Base-by-base conservation (phyloP, 768 basidiomycete genomes). In the Agaricus subrufescens region DNA sequence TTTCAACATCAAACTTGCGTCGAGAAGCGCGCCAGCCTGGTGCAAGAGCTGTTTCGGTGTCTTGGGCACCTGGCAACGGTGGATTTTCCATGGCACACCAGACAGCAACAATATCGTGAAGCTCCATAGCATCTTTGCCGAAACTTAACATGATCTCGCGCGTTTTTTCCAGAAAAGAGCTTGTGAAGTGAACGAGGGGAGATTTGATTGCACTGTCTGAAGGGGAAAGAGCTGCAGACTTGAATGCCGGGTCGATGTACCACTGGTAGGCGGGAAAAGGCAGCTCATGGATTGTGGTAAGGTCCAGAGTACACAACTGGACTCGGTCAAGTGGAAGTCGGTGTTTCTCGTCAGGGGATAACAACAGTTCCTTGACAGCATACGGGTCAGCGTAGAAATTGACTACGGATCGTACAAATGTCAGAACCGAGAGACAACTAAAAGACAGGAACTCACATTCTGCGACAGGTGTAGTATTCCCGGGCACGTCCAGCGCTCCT, bases 401-500 rank as follows among this genome's bases (percentile, higher is more conserved):
- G 73, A 91, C 90, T 92, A 48, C 15, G 19, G 58, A 48, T 23
- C 19, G 48, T 19, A 19, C 9, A 11, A 19, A 19, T 43, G 34
- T 45, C 8, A 6, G 46, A 26, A 40, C 8, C 10, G 10, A n/a
- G 29, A 14, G 42, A 9, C 23, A 12, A 26, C n/a, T 34, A 27
- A 48, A 55, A 52, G 26, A 26, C 47, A 4, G 29, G 54, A 43
- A 67, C 84, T 69, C 70, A 91, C 94, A 96, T 69, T 97, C 94
- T 56, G 93, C 88, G 3, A 82, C 77, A 7, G 92, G 83, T 26
- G 77, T 83, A 0, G 86, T 88, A 62, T 96, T 98, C 2, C 94
- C 94, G 0, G 94, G 92, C 31, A 92, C 89, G 60, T 95, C 92
- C 25, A 98, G 67, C 2, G 93, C 89, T 12, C 93, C 94, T n/a